Evolutionary conservation across 169 alveolate species (phyloP).

Genomic region (Cryptosporidium bovis): DNA sequence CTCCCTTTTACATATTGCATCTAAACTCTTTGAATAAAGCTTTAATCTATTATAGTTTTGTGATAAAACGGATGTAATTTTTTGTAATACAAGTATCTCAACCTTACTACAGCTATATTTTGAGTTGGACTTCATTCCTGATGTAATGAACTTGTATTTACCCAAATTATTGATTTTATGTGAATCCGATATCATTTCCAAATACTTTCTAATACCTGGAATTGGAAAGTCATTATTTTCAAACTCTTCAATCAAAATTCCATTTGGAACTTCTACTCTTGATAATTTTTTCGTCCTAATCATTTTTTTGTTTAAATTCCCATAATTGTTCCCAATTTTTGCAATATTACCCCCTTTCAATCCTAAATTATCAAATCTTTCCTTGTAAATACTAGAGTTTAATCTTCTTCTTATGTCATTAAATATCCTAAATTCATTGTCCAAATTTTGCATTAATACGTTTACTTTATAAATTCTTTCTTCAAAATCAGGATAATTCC

Average conservation of each 20-base stretch:
- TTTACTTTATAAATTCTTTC: neutral
- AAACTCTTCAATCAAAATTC: neutral
- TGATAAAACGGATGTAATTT: constrained; percentile 11
- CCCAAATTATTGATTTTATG: neutral
- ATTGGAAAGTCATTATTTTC: constrained; percentile 25
- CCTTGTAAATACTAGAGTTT: constrained; percentile 7
- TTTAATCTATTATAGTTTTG: constrained; percentile 19
- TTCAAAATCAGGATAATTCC: neutral
- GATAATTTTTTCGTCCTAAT: neutral
- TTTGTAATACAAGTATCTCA: constrained; percentile 31
- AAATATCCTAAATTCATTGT: constrained; percentile 18
- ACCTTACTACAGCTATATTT: constrained; percentile 24
- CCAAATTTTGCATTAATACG: neutral
- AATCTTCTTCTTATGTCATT: neutral
- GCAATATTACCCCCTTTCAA: neutral
- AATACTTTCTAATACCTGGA: constrained; percentile 55
- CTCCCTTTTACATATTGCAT: neutral
- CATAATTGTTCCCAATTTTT: neutral
- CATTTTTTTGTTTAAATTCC: no score
- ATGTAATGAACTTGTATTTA: neutral
- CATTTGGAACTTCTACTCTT: neutral
- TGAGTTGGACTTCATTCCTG: neutral
- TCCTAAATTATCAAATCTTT: neutral
- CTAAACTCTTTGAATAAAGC: neutral
- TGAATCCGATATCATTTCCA: neutral